Evolutionary conservation across 2,329 filamentous ascomycete species (phyloP).

Genomic region (Hymenoscyphus scutula): DNA sequence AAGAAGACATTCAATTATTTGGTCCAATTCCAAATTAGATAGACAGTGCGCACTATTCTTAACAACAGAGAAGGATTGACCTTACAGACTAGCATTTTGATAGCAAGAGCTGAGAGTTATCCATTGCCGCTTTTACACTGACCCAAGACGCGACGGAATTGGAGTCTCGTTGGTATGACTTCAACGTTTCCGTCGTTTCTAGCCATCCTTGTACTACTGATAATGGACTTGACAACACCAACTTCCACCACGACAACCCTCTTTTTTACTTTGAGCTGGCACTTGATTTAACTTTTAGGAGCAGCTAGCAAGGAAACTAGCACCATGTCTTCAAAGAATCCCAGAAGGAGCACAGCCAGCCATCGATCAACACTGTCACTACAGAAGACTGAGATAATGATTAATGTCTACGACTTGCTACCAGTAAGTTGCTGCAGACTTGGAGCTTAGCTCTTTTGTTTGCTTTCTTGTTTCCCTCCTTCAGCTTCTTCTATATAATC

Average conservation of each 20-base stretch:
- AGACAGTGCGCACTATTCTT: no score
- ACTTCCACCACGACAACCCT: not conserved
- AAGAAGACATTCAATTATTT: no score
- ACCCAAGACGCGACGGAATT: no score
- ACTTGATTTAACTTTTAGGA: not conserved
- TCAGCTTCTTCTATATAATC: not conserved
- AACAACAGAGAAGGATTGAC: no score
- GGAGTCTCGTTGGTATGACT: not conserved
- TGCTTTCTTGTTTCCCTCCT: not conserved
- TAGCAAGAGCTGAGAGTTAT: no score
- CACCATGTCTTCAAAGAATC: constrained; percentile 32
- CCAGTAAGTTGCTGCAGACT: constrained; percentile 48
- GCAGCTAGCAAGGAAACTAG: not conserved
- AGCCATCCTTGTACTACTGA: not conserved
- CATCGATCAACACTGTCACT: constrained; percentile 68
- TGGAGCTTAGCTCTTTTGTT: not conserved
- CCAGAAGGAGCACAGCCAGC: constrained; percentile 26
- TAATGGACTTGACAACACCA: not conserved
- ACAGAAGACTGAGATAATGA: constrained; percentile 70
- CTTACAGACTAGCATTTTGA: no score
- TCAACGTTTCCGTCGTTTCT: not conserved
- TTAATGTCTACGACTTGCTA: constrained; percentile 76
- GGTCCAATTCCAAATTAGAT: no score
- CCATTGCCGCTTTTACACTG: no score
- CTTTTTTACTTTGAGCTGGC: not conserved